Percentiles rank a stretch among this genome's conserved stretches.
phyloP scores from a whole-genome alignment of 202 grass and related monocot species.

The Sporobolus alterniflorus region DNA sequence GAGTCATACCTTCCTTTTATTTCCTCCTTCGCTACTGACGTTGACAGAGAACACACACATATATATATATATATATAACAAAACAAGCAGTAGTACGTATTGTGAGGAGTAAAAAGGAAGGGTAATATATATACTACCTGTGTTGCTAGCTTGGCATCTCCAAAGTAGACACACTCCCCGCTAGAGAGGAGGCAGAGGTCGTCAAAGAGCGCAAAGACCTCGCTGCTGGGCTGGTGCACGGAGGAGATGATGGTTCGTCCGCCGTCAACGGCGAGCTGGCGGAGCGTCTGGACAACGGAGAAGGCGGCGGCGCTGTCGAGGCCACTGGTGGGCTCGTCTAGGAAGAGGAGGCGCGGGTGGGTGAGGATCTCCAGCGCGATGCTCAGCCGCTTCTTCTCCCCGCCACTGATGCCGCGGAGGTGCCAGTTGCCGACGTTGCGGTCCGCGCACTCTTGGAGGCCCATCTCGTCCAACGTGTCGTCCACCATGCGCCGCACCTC shows the following conservation, averaged over 20 bases:
- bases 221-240: conserved; percentile 95
- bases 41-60: too few relatives aligned
- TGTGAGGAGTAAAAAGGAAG: too few relatives aligned
- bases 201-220: conserved; percentile 91
- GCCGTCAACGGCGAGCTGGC: conserved; percentile 77
- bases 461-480: conserved; percentile 85
- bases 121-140: too few relatives aligned
- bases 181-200: conserved; percentile 91
- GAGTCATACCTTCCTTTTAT: too few relatives aligned
- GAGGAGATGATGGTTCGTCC: conserved; percentile 83
- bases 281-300: conserved; percentile 88
- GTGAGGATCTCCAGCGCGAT: conserved; percentile 97
- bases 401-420: conserved; percentile 89
- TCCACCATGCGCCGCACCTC: conserved; percentile 67
- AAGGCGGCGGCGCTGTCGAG: conserved; percentile 93
- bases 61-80: too few relatives aligned
- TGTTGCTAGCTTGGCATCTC: conserved; percentile 79
- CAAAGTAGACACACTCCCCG: conserved; percentile 87
- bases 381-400: conserved; percentile 94
- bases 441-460: conserved; percentile 80
- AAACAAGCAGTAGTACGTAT: too few relatives aligned
- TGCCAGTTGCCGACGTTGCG: conserved; percentile 90
- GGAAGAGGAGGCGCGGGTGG: conserved; percentile 80
- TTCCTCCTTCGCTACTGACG: too few relatives aligned
- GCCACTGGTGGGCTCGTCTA: conserved; percentile 93